These are phyloP conservation scores for Penicillium riverlandense DNA, from an alignment of 495 filamentous ascomycete species.

Conservation along the genomic window DNA sequence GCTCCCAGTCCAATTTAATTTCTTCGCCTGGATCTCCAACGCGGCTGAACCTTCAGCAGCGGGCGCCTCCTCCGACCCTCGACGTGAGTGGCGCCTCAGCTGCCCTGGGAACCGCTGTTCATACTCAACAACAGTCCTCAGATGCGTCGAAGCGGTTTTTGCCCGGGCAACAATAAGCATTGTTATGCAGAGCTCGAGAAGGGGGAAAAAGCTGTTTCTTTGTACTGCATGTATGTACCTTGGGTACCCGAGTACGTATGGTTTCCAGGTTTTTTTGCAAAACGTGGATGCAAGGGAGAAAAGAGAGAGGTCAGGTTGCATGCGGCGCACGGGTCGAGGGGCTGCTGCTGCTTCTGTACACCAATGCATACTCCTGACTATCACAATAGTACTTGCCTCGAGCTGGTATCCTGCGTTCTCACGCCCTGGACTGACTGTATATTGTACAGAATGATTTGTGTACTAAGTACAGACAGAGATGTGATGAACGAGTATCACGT, in stretches of 20 bases:
- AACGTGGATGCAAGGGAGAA: slow-evolving; percentile 12
- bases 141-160: not conserved
- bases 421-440: too few relatives aligned
- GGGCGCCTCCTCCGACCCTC: too few relatives aligned
- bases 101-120: not conserved
- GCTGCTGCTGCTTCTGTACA: not conserved
- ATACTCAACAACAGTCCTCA: not conserved
- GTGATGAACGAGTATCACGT: slow-evolving; percentile 17
- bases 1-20: too few relatives aligned
- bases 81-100: too few relatives aligned
- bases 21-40: too few relatives aligned
- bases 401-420: not conserved
- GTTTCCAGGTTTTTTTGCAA: too few relatives aligned
- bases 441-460: too few relatives aligned
- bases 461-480: not conserved
- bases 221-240: not conserved
- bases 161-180: not conserved
- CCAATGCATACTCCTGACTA: slow-evolving; percentile 3
- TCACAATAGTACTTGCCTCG: not conserved
- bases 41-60: too few relatives aligned
- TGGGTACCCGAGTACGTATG: not conserved
- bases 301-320: not conserved
- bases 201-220: not conserved
- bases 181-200: not conserved
- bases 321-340: slow-evolving; percentile 8